phyloP scores from a whole-genome alignment of 78 protist species.

The Dictyostelium capitatum region DNA sequence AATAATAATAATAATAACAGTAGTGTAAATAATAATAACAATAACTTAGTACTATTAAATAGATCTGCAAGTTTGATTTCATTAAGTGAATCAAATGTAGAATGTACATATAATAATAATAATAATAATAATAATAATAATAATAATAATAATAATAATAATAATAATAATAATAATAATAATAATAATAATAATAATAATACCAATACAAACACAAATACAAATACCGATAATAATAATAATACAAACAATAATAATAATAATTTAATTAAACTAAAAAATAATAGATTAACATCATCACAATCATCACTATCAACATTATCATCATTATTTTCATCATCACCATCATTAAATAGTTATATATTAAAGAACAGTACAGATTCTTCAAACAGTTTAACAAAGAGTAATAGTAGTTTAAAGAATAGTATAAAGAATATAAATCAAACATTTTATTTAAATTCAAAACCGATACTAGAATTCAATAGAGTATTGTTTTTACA shows the following conservation, averaged over 20 bases:
- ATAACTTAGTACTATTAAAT: neutral
- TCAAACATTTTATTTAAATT: slow-evolving; percentile 15
- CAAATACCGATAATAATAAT: neutral
- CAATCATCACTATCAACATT: neutral
- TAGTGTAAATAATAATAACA: neutral
- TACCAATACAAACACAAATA: no score
- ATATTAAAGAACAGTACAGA: neutral
- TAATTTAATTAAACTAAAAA: neutral
- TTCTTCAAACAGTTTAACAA: neutral
- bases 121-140: neutral
- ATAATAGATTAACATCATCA: slow-evolving; percentile 14
- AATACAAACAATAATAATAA: no score
- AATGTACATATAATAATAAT: neutral
- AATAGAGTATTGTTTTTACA: slow-evolving; percentile 39
- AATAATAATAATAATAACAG: neutral
- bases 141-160: no score
- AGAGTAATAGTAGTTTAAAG: neutral
- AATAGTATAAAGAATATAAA: neutral
- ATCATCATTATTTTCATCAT: slow-evolving; percentile 12
- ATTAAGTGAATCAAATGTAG: neutral
- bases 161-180: neutral
- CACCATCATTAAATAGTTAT: neutral
- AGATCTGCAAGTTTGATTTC: slow-evolving; percentile 10
- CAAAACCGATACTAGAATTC: slow-evolving; percentile 26
- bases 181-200: neutral